Conservation (phyloP, 176 grass and related monocot species). For the Musa schizocarpa region DNA sequence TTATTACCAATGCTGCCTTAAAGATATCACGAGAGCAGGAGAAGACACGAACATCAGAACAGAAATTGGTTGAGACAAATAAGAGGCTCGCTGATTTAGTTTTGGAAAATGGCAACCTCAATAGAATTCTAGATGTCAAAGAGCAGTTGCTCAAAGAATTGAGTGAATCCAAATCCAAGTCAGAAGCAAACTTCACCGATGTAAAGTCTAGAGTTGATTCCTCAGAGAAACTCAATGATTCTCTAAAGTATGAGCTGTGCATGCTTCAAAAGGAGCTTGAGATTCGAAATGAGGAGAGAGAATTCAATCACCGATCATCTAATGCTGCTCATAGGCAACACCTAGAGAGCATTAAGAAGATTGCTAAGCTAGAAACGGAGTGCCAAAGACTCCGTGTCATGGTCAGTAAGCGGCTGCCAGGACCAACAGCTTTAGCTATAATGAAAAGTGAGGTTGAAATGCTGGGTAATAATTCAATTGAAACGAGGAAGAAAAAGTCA, state of each 20-base stretch:
- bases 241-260: constrained; percentile 62
- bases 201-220: constrained; percentile 38
- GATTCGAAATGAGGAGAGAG: constrained; percentile 61
- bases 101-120: constrained; percentile 43
- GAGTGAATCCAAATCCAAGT: constrained; percentile 27
- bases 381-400: constrained; percentile 78
- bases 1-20: constrained; percentile 39
- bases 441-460: constrained; percentile 73
- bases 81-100: constrained; percentile 40
- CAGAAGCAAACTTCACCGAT: constrained; percentile 31
- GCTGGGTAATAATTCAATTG: constrained; percentile 12
- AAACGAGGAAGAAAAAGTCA: constrained; percentile 25
- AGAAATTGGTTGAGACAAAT: constrained; percentile 34
- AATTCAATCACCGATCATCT: constrained; percentile 62
- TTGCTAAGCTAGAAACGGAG: constrained; percentile 50
- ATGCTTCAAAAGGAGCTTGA: constrained; percentile 88
- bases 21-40: constrained; percentile 50
- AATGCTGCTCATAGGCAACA: constrained; percentile 61
- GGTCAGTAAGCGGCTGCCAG: constrained; percentile 68
- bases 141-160: constrained; percentile 44
- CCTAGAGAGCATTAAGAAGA: constrained; percentile 45
- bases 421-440: constrained; percentile 61
- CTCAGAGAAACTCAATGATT: constrained; percentile 43
- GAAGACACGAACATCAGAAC: constrained; percentile 36
- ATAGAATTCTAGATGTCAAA: constrained; percentile 39